Evolutionary conservation across 2,329 filamentous ascomycete genomes (phyloP).

Genomic region (Fusarium sp.): DNA sequence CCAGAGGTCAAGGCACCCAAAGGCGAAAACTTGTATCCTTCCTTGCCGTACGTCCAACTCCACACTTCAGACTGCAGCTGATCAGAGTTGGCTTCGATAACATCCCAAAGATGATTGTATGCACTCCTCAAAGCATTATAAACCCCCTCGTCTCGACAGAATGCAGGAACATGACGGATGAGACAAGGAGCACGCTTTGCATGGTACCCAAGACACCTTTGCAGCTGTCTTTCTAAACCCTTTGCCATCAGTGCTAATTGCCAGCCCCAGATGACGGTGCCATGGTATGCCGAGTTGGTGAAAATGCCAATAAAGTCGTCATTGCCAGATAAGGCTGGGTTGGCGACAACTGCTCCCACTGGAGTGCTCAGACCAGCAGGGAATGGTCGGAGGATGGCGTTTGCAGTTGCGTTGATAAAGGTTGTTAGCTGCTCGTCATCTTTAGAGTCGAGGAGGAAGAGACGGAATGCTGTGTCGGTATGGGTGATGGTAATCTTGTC

Average conservation of each 20-base stretch:
- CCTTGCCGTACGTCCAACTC: conserved; percentile 64
- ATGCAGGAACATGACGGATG: conserved; percentile 50
- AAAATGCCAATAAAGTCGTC: conserved; percentile 61
- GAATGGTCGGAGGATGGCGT: conserved; percentile 66
- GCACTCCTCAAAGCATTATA: conserved; percentile 58
- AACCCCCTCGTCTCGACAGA: conserved; percentile 59
- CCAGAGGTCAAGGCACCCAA: conserved; percentile 31
- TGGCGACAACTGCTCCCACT: conserved; percentile 68
- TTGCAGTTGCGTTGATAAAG: conserved; percentile 67
- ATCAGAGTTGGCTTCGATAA: conserved; percentile 63
- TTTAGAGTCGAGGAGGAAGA: conserved; percentile 70
- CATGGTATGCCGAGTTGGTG: conserved; percentile 68
- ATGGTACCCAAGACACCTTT: conserved; percentile 53
- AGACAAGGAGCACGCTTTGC: not conserved
- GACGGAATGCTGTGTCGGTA: conserved; percentile 72
- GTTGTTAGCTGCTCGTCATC: conserved; percentile 65
- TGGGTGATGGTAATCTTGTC: conserved; percentile 68
- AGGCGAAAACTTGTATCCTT: conserved; percentile 33
- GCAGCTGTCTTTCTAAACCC: conserved; percentile 67
- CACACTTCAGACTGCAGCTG: conserved; percentile 69
- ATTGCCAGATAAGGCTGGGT: conserved; percentile 66
- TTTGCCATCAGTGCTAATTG: conserved; percentile 72
- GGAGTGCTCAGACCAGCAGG: conserved; percentile 67
- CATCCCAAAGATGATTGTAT: conserved; percentile 70
- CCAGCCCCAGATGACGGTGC: conserved; percentile 74